Evolutionary conservation across 2,329 filamentous ascomycete species (phyloP).

Genomic region (Trichoderma asperellum): DNA sequence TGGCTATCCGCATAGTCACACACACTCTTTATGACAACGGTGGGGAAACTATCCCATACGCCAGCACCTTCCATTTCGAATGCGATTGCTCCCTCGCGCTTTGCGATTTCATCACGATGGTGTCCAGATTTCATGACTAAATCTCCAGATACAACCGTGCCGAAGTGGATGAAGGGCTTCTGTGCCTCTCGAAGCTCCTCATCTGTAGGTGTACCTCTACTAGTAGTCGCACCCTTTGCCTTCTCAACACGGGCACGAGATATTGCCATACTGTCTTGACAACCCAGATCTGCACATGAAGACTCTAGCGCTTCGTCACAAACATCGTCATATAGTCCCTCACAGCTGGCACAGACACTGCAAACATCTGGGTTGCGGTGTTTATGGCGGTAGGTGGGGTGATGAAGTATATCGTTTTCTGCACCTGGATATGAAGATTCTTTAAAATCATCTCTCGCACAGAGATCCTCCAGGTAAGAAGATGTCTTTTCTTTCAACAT

Average conservation of each 20-base stretch:
- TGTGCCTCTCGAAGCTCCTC: not conserved
- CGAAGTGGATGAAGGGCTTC: conserved; percentile 35
- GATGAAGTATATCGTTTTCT: not conserved
- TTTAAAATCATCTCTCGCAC: not conserved
- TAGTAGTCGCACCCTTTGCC: not conserved
- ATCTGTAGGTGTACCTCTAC: not conserved
- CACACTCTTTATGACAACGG: conserved; percentile 43
- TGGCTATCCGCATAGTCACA: conserved; percentile 47
- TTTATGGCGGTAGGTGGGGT: not conserved
- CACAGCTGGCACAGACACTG: not conserved
- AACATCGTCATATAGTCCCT: not conserved
- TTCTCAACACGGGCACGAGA: not conserved
- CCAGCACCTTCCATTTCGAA: conserved; percentile 44
- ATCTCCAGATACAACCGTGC: conserved; percentile 45
- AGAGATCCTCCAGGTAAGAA: not conserved
- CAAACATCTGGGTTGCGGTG: not conserved
- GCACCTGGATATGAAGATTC: not conserved
- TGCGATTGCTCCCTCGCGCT: conserved; percentile 32
- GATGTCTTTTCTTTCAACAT: conserved; percentile 2
- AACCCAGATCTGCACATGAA: not conserved
- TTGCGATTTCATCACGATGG: conserved; percentile 41
- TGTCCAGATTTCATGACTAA: conserved; percentile 45
- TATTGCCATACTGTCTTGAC: not conserved
- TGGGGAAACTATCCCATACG: conserved; percentile 38
- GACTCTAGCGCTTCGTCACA: not conserved